Conservation (phyloP, 768 basidiomycete genomes). For the Lentinus tigrinus region DNA sequence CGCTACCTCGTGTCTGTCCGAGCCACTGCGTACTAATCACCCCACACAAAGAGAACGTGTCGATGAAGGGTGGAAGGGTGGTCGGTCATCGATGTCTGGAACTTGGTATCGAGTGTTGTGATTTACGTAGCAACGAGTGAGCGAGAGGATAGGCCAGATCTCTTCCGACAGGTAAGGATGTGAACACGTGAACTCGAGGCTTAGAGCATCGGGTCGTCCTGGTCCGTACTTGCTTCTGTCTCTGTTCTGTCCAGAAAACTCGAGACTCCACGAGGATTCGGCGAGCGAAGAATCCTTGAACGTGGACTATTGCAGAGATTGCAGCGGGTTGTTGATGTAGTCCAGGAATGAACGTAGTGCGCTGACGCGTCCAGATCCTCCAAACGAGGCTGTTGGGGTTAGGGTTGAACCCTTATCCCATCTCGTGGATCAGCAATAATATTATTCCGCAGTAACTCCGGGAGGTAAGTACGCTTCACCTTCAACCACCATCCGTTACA, state of each 20-base stretch:
- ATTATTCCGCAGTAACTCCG: too few species aligned
- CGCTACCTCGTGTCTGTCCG: constrained; percentile 40
- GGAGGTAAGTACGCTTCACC: too few species aligned
- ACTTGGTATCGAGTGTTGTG: constrained; percentile 34
- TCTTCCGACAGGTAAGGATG: constrained; percentile 53
- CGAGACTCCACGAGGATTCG: constrained; percentile 35
- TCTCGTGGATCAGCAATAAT: too few species aligned
- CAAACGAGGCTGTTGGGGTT: too few species aligned
- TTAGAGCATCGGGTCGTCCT: constrained; percentile 34
- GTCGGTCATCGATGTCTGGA: constrained; percentile 34
- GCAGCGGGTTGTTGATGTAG: not conserved
- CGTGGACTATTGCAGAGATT: constrained; percentile 17
- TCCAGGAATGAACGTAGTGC: too few species aligned
- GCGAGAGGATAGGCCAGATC: constrained; percentile 45
- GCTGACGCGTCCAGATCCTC: too few species aligned
- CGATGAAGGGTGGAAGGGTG: constrained; percentile 43
- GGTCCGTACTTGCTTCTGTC: not conserved
- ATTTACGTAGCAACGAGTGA: constrained; percentile 33
- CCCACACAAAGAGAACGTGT: constrained; percentile 52
- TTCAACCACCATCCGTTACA: too few species aligned
- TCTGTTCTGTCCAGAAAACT: not conserved
- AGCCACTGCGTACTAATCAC: constrained; percentile 24
- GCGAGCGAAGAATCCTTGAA: constrained; percentile 49
- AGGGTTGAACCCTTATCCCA: too few species aligned
- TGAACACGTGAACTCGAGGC: constrained; percentile 55